phyloP scores from a whole-genome alignment of 2,329 filamentous ascomycete genomes.

The Cytospora mali region DNA sequence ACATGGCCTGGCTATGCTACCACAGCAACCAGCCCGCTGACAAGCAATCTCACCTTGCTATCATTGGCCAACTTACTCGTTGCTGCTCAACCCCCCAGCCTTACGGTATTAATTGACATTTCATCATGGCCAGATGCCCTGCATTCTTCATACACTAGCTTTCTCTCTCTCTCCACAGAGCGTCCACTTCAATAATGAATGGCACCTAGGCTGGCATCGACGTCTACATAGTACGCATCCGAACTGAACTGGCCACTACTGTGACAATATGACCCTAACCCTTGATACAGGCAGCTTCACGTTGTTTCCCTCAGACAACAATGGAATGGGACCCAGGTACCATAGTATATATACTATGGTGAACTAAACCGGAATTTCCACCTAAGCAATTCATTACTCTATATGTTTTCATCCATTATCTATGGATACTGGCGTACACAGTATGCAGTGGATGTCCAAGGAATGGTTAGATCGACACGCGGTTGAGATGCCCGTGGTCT shows the following conservation, averaged over 20 bases:
- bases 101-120: slow-evolving; percentile 1
- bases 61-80: slow-evolving; percentile 16
- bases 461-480: no score
- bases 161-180: neutral
- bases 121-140: neutral
- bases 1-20: slow-evolving; percentile 4
- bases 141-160: neutral
- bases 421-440: no score
- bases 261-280: neutral
- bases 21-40: slow-evolving; percentile 16
- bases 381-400: no score
- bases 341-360: no score
- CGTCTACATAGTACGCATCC: no score
- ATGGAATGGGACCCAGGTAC: no score
- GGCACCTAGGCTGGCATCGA: no score
- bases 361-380: no score
- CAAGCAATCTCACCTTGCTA: neutral
- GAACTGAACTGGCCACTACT: no score
- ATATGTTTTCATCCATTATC: no score
- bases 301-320: neutral
- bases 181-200: neutral
- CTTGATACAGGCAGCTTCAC: no score
- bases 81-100: slow-evolving; percentile 15
- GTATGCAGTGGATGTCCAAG: neutral
- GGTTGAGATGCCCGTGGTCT: no score